These are phyloP conservation scores for Bullera alba DNA, from an alignment of 768 basidiomycete genomes.

Conservation along the genomic window DNA sequence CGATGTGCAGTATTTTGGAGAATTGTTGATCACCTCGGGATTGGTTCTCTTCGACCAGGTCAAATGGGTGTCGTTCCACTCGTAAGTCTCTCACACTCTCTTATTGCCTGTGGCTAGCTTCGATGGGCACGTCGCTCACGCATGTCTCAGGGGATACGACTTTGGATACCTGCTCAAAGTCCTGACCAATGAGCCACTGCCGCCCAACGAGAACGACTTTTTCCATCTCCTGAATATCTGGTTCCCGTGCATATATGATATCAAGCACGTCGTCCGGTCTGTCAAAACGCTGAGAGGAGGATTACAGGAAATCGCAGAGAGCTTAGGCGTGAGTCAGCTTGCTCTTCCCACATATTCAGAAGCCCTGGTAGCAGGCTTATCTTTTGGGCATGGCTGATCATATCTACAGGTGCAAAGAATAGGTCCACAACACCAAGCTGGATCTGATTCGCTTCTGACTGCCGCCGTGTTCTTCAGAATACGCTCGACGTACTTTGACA, in stretches of 20 bases:
- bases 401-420: constrained; percentile 68
- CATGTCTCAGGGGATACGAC: constrained; percentile 79
- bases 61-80: constrained; percentile 97
- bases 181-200: constrained; percentile 68
- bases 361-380: neutral
- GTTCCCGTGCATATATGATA: constrained; percentile 96
- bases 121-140: too few species aligned
- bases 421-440: constrained; percentile 88
- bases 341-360: neutral
- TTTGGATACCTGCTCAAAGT: constrained; percentile 98
- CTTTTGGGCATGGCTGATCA: neutral
- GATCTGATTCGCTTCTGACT: constrained; percentile 92
- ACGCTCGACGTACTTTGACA: constrained; percentile 82
- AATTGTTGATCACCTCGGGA: constrained; percentile 92
- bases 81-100: constrained; percentile 54
- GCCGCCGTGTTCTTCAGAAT: constrained; percentile 94
- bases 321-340: constrained; percentile 66
- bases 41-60: constrained; percentile 80
- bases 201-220: constrained; percentile 80
- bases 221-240: constrained; percentile 78
- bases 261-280: constrained; percentile 90
- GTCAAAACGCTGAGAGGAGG: constrained; percentile 75
- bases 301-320: constrained; percentile 90
- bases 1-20: constrained; percentile 85
- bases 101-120: neutral